These are phyloP conservation scores for Globisporangium cederbergense DNA, from an alignment of 352 stramenopile species.

Conservation along the genomic window DNA sequence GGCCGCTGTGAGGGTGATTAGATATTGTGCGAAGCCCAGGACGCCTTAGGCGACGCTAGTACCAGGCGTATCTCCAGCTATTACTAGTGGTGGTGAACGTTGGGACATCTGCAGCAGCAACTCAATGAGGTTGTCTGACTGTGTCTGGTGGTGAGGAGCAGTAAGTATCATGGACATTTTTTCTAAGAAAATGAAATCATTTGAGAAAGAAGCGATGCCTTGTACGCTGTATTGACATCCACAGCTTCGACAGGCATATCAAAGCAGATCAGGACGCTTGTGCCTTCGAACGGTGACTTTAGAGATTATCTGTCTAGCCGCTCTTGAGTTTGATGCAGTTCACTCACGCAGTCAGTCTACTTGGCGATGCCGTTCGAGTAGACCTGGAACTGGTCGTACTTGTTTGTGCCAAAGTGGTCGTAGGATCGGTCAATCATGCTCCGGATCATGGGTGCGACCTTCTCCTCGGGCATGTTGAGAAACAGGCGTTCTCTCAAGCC, in stretches of 20 bases:
- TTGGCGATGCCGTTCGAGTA: slow-evolving; percentile 91
- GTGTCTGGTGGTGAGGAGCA: neutral
- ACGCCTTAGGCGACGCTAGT: neutral
- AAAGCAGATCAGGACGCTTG: neutral
- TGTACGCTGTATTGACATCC: no score
- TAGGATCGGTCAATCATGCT: slow-evolving; percentile 93
- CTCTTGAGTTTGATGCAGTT: neutral
- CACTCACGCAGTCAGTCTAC: slow-evolving; percentile 23
- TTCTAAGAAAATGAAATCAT: neutral
- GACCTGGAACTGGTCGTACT: slow-evolving; percentile 94
- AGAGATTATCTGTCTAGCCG: neutral
- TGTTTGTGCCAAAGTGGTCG: slow-evolving; percentile 94
- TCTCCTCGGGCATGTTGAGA: slow-evolving; percentile 58
- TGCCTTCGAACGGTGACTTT: slow-evolving; percentile 2
- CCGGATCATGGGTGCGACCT: slow-evolving; percentile 68
- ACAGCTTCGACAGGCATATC: neutral
- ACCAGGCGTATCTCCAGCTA: neutral
- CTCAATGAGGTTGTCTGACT: no score
- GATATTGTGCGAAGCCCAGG: slow-evolving; percentile 3
- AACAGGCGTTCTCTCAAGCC: slow-evolving; percentile 68
- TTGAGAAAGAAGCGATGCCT: neutral
- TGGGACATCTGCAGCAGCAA: neutral
- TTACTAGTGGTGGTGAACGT: neutral
- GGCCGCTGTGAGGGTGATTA: neutral
- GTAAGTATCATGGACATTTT: neutral